phyloP scores from a whole-genome alignment of 2,329 filamentous ascomycete genomes.

The Ceratocystis alfenasii region DNA sequence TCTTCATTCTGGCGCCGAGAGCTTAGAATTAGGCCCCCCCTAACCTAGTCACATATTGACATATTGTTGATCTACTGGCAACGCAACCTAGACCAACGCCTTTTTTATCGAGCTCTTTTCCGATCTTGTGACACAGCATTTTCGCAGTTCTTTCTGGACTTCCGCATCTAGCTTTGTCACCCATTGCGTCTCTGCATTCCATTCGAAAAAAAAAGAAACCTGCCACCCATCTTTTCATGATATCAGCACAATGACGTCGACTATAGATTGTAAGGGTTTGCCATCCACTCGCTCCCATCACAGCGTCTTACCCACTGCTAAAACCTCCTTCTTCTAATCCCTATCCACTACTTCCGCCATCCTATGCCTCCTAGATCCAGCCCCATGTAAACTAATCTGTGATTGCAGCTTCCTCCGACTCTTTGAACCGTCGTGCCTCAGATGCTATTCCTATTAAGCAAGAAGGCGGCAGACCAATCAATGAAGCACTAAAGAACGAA shows the following conservation, averaged over 20 bases:
- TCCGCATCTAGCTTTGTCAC: conserved; percentile 4
- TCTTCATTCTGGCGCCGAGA: conserved; percentile 1
- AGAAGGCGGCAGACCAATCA: conserved; percentile 10
- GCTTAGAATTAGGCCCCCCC: not conserved
- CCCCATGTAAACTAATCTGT: not conserved
- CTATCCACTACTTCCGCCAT: not conserved
- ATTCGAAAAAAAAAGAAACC: not conserved
- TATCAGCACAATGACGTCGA: conserved; percentile 19
- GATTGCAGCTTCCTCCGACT: conserved; percentile 6
- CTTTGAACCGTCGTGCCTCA: conserved; percentile 4
- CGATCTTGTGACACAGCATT: not conserved
- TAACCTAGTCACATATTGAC: not conserved
- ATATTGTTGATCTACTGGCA: not conserved
- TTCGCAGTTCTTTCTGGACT: not conserved
- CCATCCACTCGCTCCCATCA: not conserved
- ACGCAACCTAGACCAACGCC: not conserved
- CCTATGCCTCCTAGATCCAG: not conserved
- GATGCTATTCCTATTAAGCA: conserved; percentile 16
- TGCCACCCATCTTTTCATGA: conserved; percentile 14
- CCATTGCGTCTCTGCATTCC: not conserved
- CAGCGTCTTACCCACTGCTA: not conserved
- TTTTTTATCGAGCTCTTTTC: not conserved
- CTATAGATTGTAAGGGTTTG: conserved; percentile 19
- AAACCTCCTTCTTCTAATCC: not conserved
- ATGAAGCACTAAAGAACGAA: conserved; percentile 53